phyloP scores from a whole-genome alignment of 441 rosid species.

The Bruguiera hainesii region DNA sequence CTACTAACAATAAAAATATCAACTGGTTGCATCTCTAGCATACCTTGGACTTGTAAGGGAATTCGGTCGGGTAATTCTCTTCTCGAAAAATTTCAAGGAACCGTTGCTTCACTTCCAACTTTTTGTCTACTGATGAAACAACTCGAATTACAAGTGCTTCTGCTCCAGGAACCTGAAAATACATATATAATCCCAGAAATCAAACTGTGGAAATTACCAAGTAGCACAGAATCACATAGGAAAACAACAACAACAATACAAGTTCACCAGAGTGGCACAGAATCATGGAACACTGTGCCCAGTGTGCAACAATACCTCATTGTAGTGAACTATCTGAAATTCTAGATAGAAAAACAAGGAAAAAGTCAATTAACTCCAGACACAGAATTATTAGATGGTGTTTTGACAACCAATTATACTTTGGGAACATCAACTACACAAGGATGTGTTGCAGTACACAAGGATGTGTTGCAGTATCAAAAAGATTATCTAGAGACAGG shows the following conservation, averaged over 20 bases:
- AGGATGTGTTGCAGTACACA: background rate
- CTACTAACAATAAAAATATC: background rate
- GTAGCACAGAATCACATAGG: background rate
- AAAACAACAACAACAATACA: background rate
- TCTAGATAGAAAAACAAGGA: background rate
- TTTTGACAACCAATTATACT: background rate
- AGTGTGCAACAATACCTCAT: background rate
- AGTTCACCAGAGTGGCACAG: background rate
- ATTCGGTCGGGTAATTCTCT: conserved; percentile 87
- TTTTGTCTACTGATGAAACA: conserved; percentile 99
- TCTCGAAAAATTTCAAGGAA: conserved; percentile 96
- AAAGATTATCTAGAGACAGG: background rate
- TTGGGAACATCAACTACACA: background rate
- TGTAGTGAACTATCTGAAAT: background rate
- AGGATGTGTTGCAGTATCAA: background rate
- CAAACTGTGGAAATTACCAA: background rate
- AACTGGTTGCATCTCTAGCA: conserved; percentile 17
- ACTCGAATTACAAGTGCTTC: conserved; percentile 95
- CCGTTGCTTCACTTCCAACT: conserved; percentile 92
- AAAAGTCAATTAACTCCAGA: background rate
- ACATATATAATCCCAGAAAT: conserved; percentile 18
- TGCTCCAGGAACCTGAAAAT: conserved; percentile 82
- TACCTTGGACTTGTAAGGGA: conserved; percentile 97
- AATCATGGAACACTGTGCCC: background rate
- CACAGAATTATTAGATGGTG: background rate